Evolutionary conservation across 2,329 filamentous ascomycete species (phyloP), one percentile per base, ranked within the genome.

Genomic region (Fusarium transvaalense): DNA sequence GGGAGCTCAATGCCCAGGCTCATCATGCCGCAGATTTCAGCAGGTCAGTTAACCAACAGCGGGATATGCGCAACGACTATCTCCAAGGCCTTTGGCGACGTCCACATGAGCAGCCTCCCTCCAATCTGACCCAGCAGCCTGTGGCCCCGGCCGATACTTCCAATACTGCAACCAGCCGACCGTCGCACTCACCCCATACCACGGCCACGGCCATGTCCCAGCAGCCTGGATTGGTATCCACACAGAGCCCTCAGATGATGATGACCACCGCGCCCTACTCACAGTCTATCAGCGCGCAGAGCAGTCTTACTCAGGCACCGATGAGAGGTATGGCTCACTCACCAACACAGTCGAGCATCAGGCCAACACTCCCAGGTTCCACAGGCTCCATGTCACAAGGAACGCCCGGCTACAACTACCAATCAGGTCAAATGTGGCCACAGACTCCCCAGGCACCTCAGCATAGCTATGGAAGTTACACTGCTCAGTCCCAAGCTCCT

Each of bases 1-100:
- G 88, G 46, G 95, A 98, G 74, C 89, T 98, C 55, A 85, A 96
- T 69, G 91, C 92, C 45, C 94, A 97, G 78, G 93, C 94, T 29
- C 89, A 93, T 51, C 93, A 97, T 67, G 91, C 95, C 19, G 93
- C 93, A 60, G 95, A 98, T 72, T 97, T 91, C 82, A 98, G 95
- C 82, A 93, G 96, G 74, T 87, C 88, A 46, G 84, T 98, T 52
- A 93, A 92, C 74, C 88, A 92, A 72, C 91, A 94, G 78, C 91
- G 95, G 61, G 89, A 89, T 38, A 90, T 92, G 79, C 91, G 96
- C 61, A 88, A 85, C 61, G 90, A 94, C 61, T 97, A 93, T 71
- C 84, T 97, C 68, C 90, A 95, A 56, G 89, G 89, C 56, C 87
- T 94, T 69, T 98, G 94, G 92, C 88, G 91, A 68, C 87, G 92